Base-by-base conservation (phyloP, 2,329 filamentous ascomycete species). In the Pseudopithomyces chartarum region DNA sequence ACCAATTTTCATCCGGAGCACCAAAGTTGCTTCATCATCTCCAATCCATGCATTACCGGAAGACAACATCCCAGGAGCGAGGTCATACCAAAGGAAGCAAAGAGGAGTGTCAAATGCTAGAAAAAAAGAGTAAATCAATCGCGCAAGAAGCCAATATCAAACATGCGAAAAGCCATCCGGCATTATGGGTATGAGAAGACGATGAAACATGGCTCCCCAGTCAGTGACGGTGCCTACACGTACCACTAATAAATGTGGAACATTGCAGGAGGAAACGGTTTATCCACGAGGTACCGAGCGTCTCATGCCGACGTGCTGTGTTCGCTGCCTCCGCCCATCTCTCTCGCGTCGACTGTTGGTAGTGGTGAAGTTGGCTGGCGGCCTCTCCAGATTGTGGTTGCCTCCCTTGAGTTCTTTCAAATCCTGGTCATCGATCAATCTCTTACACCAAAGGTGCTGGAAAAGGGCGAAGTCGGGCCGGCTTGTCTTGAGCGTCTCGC, bases 321-420 rank as follows among this genome's bases (percentile, higher is more conserved):
- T 15, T 34, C 57, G 46, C 47, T 57, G 57, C 10, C 57, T 48
- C 47, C 54, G 29, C 6, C 49, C 43, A 33, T 57, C 57, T n/a
- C 54, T 46, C n/a, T 60, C 57, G 2, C 54, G 54, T 3, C 57
- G 49, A 22, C 50, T 22, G 36, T 60, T 45, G n/a, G 61, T 65
- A 3, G 54, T 43, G 19, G 56, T 57, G 44, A 48, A 65, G 48
- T 65, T 64, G 19, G 11, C 12, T 19, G 61, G 62, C 43, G 50
- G 44, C 15, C 57, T 54, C 20, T 56, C 61, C 55, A 67, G 32
- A 38, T 64, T 64, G 32, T 63, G 60, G 42, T 65, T 65, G 17
- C 65, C 65, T 20, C 66, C 61, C 46, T 63, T 66, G 42, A 70
- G 50, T 55, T 70, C 67, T 58, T 70, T 67, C 52, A 66, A 57